Percentiles rank a stretch among this genome's conserved stretches.
Conservation (phyloP, 176 grass and related monocot genomes). For the Carex littledalei region DNA sequence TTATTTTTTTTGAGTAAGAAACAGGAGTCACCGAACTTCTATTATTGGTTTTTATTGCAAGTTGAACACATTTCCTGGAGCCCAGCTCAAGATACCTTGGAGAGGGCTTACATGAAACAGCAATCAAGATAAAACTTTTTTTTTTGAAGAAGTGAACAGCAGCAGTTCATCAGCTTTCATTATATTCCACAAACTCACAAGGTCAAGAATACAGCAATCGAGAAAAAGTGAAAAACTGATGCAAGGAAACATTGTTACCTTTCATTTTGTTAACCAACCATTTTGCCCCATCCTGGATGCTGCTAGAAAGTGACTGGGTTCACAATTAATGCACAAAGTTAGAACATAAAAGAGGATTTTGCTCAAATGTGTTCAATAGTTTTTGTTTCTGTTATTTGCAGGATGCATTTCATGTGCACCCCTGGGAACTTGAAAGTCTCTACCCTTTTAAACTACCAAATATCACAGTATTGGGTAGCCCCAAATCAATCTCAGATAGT, state of each 20-base stretch:
- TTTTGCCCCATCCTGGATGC: slow-evolving; percentile 67
- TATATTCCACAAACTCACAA: too few species aligned
- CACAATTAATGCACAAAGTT: neutral
- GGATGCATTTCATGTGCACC: neutral
- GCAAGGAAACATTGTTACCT: slow-evolving; percentile 22
- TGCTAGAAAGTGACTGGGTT: slow-evolving; percentile 70
- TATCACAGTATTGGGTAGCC: neutral
- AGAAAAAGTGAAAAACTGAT: neutral
- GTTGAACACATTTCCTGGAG: neutral
- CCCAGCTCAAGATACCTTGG: neutral
- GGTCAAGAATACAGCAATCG: too few species aligned
- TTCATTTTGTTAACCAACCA: slow-evolving; percentile 97
- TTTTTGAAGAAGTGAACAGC: too few species aligned
- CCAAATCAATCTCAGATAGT: too few species aligned
- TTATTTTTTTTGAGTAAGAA: too few species aligned
- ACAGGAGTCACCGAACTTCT: neutral
- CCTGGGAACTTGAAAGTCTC: neutral
- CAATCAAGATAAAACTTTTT: neutral
- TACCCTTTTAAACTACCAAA: neutral
- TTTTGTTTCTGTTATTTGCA: too few species aligned
- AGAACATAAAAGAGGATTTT: neutral
- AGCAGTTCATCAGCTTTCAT: too few species aligned
- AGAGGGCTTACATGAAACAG: neutral
- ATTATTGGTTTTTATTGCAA: neutral
- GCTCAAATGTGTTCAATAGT: neutral